Percentiles rank a stretch among this genome's conserved stretches.
Evolutionary conservation across 805 yeast genomes (phyloP).

Genomic region (Schizosaccharomyces lindneri): DNA sequence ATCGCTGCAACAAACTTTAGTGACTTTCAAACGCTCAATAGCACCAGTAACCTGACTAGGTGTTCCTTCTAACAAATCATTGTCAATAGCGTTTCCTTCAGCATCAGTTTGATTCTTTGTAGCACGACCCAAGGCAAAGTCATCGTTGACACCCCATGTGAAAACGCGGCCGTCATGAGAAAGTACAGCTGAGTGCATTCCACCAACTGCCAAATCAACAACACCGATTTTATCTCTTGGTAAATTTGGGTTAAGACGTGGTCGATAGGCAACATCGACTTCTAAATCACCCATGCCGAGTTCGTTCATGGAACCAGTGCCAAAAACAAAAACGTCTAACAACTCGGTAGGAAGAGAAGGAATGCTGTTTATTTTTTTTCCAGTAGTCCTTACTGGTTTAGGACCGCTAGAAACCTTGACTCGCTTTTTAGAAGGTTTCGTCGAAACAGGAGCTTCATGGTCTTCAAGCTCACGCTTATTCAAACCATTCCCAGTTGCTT

Average conservation of each 20-base stretch:
- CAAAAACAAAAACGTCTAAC: slow-evolving; percentile 76
- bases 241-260: slow-evolving; percentile 65
- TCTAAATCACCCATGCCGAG: slow-evolving; percentile 92
- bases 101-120: slow-evolving; percentile 33
- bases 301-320: slow-evolving; percentile 93
- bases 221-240: slow-evolving; percentile 38
- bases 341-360: slow-evolving; percentile 14
- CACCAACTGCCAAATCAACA: slow-evolving; percentile 81
- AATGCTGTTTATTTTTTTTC: not conserved
- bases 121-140: slow-evolving; percentile 74
- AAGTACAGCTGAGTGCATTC: slow-evolving; percentile 75
- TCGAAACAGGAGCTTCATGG: not conserved
- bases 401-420: not conserved
- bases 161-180: slow-evolving; percentile 58
- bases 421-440: not conserved
- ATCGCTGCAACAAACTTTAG: slow-evolving; percentile 77
- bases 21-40: slow-evolving; percentile 26
- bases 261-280: slow-evolving; percentile 80
- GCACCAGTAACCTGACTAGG: slow-evolving; percentile 54
- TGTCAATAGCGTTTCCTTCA: slow-evolving; percentile 42
- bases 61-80: slow-evolving; percentile 49
- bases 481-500: not conserved
- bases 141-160: slow-evolving; percentile 97
- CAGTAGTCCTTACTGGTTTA: not conserved
- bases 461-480: not conserved